Percentiles rank a stretch among this genome's conserved stretches.
Conservation (phyloP, 2,329 filamentous ascomycete species). For the Apiospora phragmitis region DNA sequence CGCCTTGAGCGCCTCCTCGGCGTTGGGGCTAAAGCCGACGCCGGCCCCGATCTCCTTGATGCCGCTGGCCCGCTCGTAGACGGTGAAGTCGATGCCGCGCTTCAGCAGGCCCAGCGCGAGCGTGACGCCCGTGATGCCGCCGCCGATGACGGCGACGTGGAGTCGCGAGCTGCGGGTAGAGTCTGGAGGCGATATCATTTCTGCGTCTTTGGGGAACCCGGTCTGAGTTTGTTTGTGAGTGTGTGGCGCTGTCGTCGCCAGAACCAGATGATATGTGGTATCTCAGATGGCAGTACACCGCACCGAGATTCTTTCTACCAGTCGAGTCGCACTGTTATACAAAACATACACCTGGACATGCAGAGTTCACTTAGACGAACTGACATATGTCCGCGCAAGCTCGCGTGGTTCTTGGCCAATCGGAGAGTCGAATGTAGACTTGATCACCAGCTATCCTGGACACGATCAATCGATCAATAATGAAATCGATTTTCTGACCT, state of each 20-base stretch:
- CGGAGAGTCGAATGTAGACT: not conserved
- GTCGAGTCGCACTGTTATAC: not conserved
- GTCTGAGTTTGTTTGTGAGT: not conserved
- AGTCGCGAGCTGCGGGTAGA: conserved; percentile 16
- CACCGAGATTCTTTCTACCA: not conserved
- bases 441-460: not conserved
- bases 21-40: conserved; percentile 53
- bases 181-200: conserved; percentile 13
- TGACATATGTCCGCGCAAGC: not conserved
- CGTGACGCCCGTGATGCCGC: conserved; percentile 50
- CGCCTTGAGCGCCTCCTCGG: conserved; percentile 44
- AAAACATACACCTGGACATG: not conserved
- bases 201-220: not conserved
- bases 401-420: not conserved
- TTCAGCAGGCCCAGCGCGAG: conserved; percentile 47
- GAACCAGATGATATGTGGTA: not conserved
- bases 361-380: not conserved
- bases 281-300: not conserved
- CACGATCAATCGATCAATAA: not conserved
- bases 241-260: not conserved
- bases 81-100: conserved; percentile 40
- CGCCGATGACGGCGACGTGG: conserved; percentile 49
- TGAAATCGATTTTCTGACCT: not conserved
- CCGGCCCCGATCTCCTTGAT: conserved; percentile 52
- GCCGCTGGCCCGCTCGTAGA: conserved; percentile 46